These are phyloP conservation scores for Botrytis deweyae DNA, from an alignment of 2,329 filamentous ascomycete species.

Conservation along the genomic window DNA sequence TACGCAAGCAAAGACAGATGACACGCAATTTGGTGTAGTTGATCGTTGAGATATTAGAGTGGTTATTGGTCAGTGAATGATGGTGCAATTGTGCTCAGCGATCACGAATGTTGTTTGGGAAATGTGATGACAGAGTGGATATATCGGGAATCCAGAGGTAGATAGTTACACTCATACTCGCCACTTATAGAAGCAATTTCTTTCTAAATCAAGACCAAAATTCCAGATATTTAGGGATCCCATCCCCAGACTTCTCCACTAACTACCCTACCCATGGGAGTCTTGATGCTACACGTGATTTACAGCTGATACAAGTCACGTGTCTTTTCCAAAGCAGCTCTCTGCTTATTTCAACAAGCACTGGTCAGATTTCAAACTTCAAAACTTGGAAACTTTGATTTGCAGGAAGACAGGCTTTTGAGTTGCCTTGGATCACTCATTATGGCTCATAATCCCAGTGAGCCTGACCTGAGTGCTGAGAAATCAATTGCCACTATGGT, in stretches of 20 bases:
- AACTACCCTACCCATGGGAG: background rate
- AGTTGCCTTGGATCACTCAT: background rate
- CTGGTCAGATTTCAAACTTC: background rate
- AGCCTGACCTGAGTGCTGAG: background rate
- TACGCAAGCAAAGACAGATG: slow-evolving; percentile 9
- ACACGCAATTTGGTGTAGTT: background rate
- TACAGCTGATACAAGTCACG: background rate
- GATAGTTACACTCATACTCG: background rate
- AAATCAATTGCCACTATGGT: slow-evolving; percentile 2
- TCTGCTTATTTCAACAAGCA: background rate
- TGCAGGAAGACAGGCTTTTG: background rate
- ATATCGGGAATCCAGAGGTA: background rate
- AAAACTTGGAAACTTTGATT: background rate
- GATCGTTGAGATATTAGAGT: slow-evolving; percentile 10
- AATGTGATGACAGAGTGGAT: background rate
- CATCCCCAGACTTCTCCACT: background rate
- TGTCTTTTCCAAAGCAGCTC: background rate
- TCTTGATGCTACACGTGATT: background rate
- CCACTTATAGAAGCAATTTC: background rate
- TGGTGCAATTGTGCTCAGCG: slow-evolving; percentile 18
- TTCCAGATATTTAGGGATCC: background rate
- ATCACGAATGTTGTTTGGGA: slow-evolving; percentile 16
- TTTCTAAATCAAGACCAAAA: background rate
- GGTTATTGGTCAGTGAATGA: slow-evolving; percentile 17
- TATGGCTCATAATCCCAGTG: background rate